Percentiles rank a stretch among this genome's conserved stretches.
phyloP scores from a whole-genome alignment of 2,329 filamentous ascomycete genomes.

The Cadophora sp. region DNA sequence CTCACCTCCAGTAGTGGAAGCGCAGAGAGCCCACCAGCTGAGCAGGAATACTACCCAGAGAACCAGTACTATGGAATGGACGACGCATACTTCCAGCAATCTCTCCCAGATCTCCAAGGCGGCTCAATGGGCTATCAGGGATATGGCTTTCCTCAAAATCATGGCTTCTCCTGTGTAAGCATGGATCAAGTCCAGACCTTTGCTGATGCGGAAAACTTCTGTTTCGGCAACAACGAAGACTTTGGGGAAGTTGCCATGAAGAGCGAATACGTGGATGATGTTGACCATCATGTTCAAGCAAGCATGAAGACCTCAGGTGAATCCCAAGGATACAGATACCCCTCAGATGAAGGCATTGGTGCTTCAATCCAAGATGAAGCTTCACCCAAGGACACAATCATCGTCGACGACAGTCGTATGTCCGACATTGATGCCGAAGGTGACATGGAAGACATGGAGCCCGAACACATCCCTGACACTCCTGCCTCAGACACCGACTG shows the following conservation, averaged over 20 bases:
- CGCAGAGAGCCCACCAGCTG: conserved; percentile 34
- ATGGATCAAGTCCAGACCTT: conserved; percentile 41
- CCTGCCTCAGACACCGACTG: conserved; percentile 39
- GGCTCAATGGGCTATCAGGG: conserved; percentile 3
- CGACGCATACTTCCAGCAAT: conserved; percentile 2
- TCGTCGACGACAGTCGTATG: conserved; percentile 25
- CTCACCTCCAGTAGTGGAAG: conserved; percentile 31
- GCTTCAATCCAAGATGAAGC: conserved; percentile 36
- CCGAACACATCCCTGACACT: conserved; percentile 14
- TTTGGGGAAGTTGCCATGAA: conserved; percentile 32
- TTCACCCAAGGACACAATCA: conserved; percentile 29
- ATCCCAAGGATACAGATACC: conserved; percentile 19
- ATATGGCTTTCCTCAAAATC: conserved; percentile 15
- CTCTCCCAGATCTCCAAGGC: not conserved
- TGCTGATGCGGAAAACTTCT: conserved; percentile 36
- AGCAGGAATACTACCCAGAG: conserved; percentile 33
- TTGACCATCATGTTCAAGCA: conserved; percentile 11
- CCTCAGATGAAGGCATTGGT: conserved; percentile 39
- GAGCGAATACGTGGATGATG: conserved; percentile 28
- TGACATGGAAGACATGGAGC: conserved; percentile 30
- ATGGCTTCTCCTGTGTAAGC: conserved; percentile 33
- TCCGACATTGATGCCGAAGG: conserved; percentile 30
- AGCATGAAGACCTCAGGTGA: conserved; percentile 6
- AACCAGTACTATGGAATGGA: conserved; percentile 29
- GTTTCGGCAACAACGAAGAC: conserved; percentile 30